Evolutionary conservation across 2,329 filamentous ascomycete species (phyloP).

Genomic region (Pyrenochaeta sp.): DNA sequence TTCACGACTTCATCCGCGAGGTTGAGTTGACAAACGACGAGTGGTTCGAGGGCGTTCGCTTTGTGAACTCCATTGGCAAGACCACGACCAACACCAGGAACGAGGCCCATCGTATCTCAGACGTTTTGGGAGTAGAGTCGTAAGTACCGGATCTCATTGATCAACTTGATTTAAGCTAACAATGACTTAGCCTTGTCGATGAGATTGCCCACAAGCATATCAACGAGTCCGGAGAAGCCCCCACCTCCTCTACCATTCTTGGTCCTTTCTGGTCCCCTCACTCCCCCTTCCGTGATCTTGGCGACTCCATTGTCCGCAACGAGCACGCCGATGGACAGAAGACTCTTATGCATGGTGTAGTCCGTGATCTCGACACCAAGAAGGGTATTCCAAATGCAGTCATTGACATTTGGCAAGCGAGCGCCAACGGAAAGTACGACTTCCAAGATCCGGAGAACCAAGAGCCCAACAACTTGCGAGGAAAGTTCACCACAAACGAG

Average conservation of each 20-base stretch:
- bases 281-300: conserved; percentile 73
- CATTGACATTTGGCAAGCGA: conserved; percentile 81
- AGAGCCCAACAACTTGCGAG: conserved; percentile 75
- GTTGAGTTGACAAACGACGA: conserved; percentile 79
- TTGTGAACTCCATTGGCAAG: conserved; percentile 77
- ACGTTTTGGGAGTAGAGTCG: conserved; percentile 77
- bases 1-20: conserved; percentile 81
- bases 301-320: conserved; percentile 71
- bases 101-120: conserved; percentile 75
- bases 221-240: conserved; percentile 66
- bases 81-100: conserved; percentile 73
- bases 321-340: conserved; percentile 63
- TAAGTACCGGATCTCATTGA: conserved; percentile 48
- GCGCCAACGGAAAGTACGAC: conserved; percentile 77
- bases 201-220: conserved; percentile 71
- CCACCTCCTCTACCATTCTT: conserved; percentile 78
- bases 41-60: conserved; percentile 78
- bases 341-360: conserved; percentile 72
- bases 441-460: conserved; percentile 77
- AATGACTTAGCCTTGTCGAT: conserved; percentile 62
- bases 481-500: conserved; percentile 75
- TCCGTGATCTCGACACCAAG: conserved; percentile 70
- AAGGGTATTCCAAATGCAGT: conserved; percentile 72
- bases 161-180: neutral
- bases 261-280: conserved; percentile 81